Evolutionary conservation across 495 filamentous ascomycete species (phyloP).

Genomic region (Aspergillus incahuasiensis): DNA sequence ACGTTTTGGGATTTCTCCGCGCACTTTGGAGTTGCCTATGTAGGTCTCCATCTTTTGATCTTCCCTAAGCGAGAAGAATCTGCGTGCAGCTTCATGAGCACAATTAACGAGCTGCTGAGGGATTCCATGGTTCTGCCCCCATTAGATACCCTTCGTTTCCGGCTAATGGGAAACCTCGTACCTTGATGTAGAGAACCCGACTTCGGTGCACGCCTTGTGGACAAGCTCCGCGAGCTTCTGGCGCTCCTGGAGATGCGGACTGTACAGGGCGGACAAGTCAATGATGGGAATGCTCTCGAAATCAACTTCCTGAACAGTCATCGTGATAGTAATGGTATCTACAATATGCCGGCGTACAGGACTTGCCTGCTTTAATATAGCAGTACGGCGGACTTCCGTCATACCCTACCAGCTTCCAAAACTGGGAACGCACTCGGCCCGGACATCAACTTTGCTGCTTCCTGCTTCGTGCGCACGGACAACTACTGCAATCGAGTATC

Average conservation of each 20-base stretch:
- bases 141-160: background rate
- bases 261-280: conserved; percentile 28
- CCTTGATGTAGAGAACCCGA: conserved; percentile 55
- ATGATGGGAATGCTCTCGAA: conserved; percentile 39
- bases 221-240: conserved; percentile 36
- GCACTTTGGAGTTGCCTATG: conserved; percentile 32
- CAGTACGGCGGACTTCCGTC: no score
- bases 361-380: no score
- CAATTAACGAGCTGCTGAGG: conserved; percentile 28
- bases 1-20: background rate
- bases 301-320: background rate
- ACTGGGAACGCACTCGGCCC: no score
- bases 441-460: no score
- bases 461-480: no score
- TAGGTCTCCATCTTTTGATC: conserved; percentile 45
- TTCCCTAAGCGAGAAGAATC: conserved; percentile 45
- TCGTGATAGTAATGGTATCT: background rate
- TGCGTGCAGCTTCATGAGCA: conserved; percentile 36
- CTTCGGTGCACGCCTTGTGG: conserved; percentile 44
- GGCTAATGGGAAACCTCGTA: background rate
- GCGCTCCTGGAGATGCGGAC: conserved; percentile 24
- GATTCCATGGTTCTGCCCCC: conserved; percentile 32
- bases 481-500: no score
- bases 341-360: no score
- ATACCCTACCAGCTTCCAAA: no score